A percentile compares a stretch with the other conserved stretches of the same genome.
Conservation (phyloP, 768 basidiomycete genomes). For the Hygrophorus russula region DNA sequence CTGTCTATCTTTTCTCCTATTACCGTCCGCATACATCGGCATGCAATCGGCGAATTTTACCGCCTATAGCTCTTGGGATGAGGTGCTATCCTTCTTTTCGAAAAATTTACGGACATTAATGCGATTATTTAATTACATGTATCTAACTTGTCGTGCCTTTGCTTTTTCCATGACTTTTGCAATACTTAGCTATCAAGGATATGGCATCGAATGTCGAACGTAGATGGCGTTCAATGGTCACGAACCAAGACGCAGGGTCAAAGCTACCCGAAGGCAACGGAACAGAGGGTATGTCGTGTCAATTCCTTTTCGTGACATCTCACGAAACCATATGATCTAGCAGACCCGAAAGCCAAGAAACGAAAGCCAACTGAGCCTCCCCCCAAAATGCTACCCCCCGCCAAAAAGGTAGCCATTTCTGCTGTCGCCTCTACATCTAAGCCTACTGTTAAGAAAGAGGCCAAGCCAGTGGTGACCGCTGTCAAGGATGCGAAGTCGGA, state of each 20-base stretch:
- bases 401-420: constrained; percentile 56
- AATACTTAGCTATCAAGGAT: constrained; percentile 77
- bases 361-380: constrained; percentile 53
- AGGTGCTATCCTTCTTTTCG: constrained; percentile 10
- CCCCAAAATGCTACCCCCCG: constrained; percentile 39
- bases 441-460: constrained; percentile 51
- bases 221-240: constrained; percentile 63
- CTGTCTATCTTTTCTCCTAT: constrained; percentile 8
- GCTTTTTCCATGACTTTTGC: constrained; percentile 21
- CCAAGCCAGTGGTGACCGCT: constrained; percentile 17
- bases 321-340: constrained; percentile 8
- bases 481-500: constrained; percentile 77
- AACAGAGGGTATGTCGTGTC: constrained; percentile 67
- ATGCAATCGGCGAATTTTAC: constrained; percentile 10
- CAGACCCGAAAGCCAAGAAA: constrained; percentile 60
- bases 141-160: constrained; percentile 51
- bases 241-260: constrained; percentile 25
- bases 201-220: constrained; percentile 84
- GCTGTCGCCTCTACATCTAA: constrained; percentile 26
- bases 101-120: constrained; percentile 20
- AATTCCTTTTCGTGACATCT: constrained; percentile 22
- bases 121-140: constrained; percentile 39
- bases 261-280: constrained; percentile 35
- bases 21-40: constrained; percentile 7
- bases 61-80: constrained; percentile 15